Conservation (phyloP, 371 early-diverging fungal genomes). For the Rhizopus sp. region DNA sequence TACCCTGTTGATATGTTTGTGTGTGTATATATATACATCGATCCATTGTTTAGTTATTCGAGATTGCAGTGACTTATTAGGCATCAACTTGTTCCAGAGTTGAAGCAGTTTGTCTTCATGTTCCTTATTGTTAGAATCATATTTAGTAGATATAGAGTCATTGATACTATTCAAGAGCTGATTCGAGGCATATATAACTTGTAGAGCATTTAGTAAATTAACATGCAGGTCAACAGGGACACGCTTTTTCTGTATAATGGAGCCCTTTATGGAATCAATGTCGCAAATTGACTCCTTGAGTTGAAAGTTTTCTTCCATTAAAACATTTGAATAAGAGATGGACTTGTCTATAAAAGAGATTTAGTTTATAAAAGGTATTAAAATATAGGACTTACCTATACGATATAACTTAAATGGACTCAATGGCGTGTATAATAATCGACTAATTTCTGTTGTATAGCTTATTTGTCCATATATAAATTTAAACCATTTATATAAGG, state of each 20-base stretch:
- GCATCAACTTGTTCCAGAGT: constrained; percentile 74
- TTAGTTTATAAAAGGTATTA: too few relatives aligned
- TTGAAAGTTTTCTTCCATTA: constrained; percentile 51
- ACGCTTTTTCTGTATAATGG: constrained; percentile 53
- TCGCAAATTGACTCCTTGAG: constrained; percentile 45
- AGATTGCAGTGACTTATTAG: constrained; percentile 50
- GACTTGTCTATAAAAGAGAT: constrained; percentile 46
- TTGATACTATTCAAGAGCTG: constrained; percentile 61
- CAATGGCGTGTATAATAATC: constrained; percentile 36
- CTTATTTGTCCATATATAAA: constrained; percentile 46
- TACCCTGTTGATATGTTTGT: not conserved
- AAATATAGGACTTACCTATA: not conserved
- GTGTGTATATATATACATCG: constrained; percentile 33
- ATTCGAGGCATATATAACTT: constrained; percentile 56
- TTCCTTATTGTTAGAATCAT: constrained; percentile 58
- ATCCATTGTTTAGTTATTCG: constrained; percentile 70
- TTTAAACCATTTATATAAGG: constrained; percentile 59
- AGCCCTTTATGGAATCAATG: constrained; percentile 35
- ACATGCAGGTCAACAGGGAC: constrained; percentile 32
- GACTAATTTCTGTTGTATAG: constrained; percentile 65
- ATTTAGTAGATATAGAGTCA: constrained; percentile 65
- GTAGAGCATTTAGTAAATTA: constrained; percentile 17
- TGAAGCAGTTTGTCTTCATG: constrained; percentile 72
- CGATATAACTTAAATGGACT: constrained; percentile 11
- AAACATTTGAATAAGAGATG: constrained; percentile 55